A percentile compares a stretch with the other conserved stretches of the same genome.
phyloP scores from a whole-genome alignment of 2,329 filamentous ascomycete genomes.

The Colletotrichum endophyticum region DNA sequence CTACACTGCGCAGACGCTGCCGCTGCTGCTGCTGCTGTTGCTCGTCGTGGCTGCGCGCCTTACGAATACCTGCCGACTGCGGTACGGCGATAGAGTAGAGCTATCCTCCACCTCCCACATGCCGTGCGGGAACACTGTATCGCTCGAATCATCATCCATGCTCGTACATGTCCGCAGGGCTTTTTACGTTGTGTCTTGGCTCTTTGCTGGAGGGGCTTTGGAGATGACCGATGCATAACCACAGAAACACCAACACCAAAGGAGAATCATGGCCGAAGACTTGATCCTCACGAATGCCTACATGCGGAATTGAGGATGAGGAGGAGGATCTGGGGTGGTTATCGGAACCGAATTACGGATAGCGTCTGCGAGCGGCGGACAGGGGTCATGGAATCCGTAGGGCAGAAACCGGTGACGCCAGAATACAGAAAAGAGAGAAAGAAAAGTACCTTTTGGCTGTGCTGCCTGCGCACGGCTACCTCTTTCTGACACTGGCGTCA shows the following conservation, averaged over 20 bases:
- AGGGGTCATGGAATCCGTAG: not conserved
- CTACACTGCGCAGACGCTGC: not conserved
- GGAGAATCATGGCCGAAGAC: not conserved
- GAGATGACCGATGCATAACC: slow-evolving; percentile 4
- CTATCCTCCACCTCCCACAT: not conserved
- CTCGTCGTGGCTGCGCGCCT: not conserved
- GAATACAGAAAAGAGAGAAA: not conserved
- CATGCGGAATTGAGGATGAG: not conserved
- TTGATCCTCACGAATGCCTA: not conserved
- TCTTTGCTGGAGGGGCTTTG: not conserved
- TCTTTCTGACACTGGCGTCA: slow-evolving; percentile 16
- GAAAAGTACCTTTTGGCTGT: not conserved
- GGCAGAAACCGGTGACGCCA: slow-evolving; percentile 3
- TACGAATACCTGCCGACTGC: not conserved
- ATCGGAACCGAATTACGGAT: not conserved
- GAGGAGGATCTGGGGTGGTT: not conserved
- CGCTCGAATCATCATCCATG: slow-evolving; percentile 12
- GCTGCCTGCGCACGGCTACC: slow-evolving; percentile 16
- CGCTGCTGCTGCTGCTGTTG: not conserved
- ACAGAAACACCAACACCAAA: not conserved
- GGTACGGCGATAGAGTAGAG: not conserved
- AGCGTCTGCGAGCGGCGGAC: not conserved
- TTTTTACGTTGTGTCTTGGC: not conserved
- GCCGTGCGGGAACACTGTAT: not conserved
- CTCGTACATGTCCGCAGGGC: slow-evolving; percentile 1